Evolutionary conservation across 768 basidiomycete genomes (phyloP), one percentile per base, ranked within the genome.

Genomic region (Mycena sanguinolenta): DNA sequence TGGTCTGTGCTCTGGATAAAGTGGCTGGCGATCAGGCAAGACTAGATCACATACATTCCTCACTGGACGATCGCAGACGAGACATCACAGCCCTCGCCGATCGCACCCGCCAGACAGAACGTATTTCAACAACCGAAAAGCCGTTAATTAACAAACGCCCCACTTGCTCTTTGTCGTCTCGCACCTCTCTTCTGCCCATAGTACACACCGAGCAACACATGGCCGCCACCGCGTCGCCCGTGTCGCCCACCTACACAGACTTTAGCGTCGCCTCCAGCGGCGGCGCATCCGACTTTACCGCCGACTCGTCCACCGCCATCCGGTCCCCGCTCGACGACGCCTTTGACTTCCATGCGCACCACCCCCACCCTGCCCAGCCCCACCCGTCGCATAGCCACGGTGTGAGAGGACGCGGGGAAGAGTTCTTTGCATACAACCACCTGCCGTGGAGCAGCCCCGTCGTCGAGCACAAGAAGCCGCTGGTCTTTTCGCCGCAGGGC

Each of bases 161-260:
- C 54, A 44, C 64, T 23, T n/a, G 55, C 17, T 4, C 55, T 9
- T 36, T 30, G 38, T 38, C 36, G 36, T 38, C n/a, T n/a, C n/a
- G n/a, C n/a, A n/a, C n/a, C n/a, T n/a, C n/a, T n/a, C n/a, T n/a
- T n/a, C n/a, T n/a, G n/a, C n/a, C n/a, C n/a, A n/a, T n/a, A n/a
- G n/a, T n/a, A n/a, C n/a, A n/a, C 62, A 14, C n/a, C 57, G 12
- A 39, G n/a, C n/a, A n/a, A 34, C 8, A 46, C 46, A 50, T 17
- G 23, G n/a, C 46, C 8, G 16, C 46, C 4, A 21, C 55, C 25
- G 30, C 64, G 39, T 72, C 71, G 2, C 71, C 71, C 58, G 62
- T 72, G 17, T 68, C 66, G 2, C 71, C 71, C 8, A 72, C 71
- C 16, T 72, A 72, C 62, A 72, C 71, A 21, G 71, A 72, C 71